These are phyloP conservation scores for Fonsecaea pugnacius DNA, from an alignment of 2,329 filamentous ascomycete genomes.

Conservation along the genomic window DNA sequence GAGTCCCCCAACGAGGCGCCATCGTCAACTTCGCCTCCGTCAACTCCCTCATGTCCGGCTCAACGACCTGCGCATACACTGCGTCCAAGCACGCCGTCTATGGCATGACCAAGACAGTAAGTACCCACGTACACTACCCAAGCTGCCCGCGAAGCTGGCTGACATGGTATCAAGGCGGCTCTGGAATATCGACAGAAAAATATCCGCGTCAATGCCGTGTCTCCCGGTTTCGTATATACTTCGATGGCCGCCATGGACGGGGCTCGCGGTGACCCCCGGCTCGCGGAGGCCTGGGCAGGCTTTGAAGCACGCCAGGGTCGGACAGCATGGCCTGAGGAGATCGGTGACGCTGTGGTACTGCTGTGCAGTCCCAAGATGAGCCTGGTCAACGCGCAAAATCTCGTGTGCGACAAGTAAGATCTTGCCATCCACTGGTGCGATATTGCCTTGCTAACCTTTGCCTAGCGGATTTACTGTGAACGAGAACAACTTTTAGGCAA, in stretches of 20 bases:
- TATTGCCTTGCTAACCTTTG: too few relatives aligned
- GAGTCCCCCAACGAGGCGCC: constrained; percentile 35
- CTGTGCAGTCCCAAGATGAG: constrained; percentile 63
- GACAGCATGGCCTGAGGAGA: constrained; percentile 56
- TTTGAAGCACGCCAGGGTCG: constrained; percentile 46
- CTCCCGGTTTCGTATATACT: constrained; percentile 53
- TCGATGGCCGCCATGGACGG: constrained; percentile 45
- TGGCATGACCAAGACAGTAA: constrained; percentile 55
- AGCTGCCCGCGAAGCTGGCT: background rate
- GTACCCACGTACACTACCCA: background rate
- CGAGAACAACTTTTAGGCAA: too few relatives aligned
- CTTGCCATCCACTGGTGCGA: too few relatives aligned
- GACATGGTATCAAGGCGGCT: constrained; percentile 46
- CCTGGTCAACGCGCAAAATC: constrained; percentile 44
- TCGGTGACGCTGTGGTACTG: constrained; percentile 68
- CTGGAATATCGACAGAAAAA: constrained; percentile 57
- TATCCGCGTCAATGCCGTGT: constrained; percentile 38
- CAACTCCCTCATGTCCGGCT: constrained; percentile 47
- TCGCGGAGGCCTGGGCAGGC: constrained; percentile 1
- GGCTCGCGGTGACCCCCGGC: background rate
- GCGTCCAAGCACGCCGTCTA: constrained; percentile 60
- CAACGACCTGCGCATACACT: constrained; percentile 53
- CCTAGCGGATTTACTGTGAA: too few relatives aligned
- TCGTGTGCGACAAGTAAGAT: constrained; percentile 67
- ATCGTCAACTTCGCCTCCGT: constrained; percentile 54